These are phyloP conservation scores for Odontarrhena argentea DNA, from an alignment of 345 rosid species.

Conservation along the genomic window DNA sequence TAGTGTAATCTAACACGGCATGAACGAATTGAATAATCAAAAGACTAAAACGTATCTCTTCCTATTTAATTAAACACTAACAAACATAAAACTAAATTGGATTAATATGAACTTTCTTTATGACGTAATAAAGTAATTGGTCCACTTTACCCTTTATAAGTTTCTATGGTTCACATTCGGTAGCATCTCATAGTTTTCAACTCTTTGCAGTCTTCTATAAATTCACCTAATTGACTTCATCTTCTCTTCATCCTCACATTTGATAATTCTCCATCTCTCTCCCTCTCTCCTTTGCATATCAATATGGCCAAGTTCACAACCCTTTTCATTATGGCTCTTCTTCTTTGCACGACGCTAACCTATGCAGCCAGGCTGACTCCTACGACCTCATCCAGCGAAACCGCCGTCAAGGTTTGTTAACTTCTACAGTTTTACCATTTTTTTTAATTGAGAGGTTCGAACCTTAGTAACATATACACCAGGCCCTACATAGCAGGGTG, in stretches of 20 bases:
- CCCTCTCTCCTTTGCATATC: slow-evolving; percentile 13
- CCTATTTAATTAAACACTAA: background rate
- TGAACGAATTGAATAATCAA: background rate
- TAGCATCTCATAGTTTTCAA: slow-evolving; percentile 33
- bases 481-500: background rate
- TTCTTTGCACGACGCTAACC: slow-evolving; percentile 51
- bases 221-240: slow-evolving; percentile 29
- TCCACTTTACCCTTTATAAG: slow-evolving; percentile 20
- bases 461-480: too few species aligned
- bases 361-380: slow-evolving; percentile 54
- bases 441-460: background rate
- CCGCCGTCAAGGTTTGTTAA: slow-evolving; percentile 43
- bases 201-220: slow-evolving; percentile 34
- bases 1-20: slow-evolving; percentile 19
- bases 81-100: background rate
- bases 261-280: slow-evolving; percentile 19
- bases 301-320: slow-evolving; percentile 47
- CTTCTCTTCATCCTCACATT: slow-evolving; percentile 31
- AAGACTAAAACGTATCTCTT: slow-evolving; percentile 19
- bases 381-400: slow-evolving; percentile 31
- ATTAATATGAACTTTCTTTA: background rate
- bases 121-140: slow-evolving; percentile 14
- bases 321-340: slow-evolving; percentile 47
- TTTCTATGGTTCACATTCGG: slow-evolving; percentile 39
- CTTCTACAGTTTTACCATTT: background rate